Percentiles rank a stretch among this genome's conserved stretches.
These are phyloP conservation scores for Euphorbia peplus DNA, from an alignment of 345 rosid species.

Conservation along the genomic window DNA sequence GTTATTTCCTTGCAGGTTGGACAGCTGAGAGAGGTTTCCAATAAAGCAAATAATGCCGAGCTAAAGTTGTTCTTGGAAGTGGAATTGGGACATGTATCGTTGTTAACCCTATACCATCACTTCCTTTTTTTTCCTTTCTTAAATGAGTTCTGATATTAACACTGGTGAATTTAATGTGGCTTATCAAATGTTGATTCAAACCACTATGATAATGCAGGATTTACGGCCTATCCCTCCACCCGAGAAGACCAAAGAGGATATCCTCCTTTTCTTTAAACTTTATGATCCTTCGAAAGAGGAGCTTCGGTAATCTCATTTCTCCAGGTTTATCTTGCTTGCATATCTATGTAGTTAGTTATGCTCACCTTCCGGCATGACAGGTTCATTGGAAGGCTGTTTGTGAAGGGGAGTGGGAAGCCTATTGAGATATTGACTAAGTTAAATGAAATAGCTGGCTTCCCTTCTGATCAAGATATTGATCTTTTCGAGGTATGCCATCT, in stretches of 20 bases:
- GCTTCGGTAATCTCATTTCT: constrained; percentile 48
- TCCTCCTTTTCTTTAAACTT: constrained; percentile 84
- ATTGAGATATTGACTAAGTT: constrained; percentile 64
- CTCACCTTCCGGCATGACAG: constrained; percentile 39
- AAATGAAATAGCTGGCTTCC: constrained; percentile 87
- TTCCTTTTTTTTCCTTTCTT: background rate
- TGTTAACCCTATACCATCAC: constrained; percentile 5
- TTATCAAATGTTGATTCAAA: background rate
- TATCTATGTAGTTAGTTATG: background rate
- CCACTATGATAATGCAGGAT: constrained; percentile 50
- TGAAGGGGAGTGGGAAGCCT: constrained; percentile 75
- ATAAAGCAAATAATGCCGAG: constrained; percentile 77
- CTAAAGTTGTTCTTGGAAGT: constrained; percentile 86
- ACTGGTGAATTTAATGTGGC: background rate
- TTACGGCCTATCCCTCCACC: constrained; percentile 54
- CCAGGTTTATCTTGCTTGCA: background rate
- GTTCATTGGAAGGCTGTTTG: constrained; percentile 78
- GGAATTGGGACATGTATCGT: constrained; percentile 67
- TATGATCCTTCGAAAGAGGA: constrained; percentile 81
- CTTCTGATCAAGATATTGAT: constrained; percentile 79
- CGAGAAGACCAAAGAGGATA: constrained; percentile 70
- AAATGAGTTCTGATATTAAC: background rate
- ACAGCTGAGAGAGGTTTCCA: constrained; percentile 76
- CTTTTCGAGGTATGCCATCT: constrained; percentile 69
- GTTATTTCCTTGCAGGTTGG: constrained; percentile 62